Conservation (phyloP, 768 basidiomycete species). For the Clavaria fumosa region DNA sequence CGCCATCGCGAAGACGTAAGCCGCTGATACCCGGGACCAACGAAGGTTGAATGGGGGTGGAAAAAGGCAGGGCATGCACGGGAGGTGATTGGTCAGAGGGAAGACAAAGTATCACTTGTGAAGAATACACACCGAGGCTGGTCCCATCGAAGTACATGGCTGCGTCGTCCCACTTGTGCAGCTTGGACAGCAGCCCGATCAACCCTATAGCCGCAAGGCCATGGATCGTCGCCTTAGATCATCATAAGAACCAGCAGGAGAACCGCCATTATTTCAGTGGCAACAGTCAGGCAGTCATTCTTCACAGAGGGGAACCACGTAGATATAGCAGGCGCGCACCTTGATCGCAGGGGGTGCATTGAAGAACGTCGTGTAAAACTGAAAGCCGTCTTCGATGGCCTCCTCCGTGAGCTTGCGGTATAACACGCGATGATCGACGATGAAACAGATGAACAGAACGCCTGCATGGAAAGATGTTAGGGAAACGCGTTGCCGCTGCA, state of each 20-base stretch:
- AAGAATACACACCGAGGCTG: conserved; percentile 51
- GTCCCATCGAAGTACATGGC: conserved; percentile 93
- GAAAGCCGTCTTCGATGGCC: conserved; percentile 58
- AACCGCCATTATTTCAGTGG: too few relatives aligned
- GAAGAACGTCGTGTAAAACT: conserved; percentile 87
- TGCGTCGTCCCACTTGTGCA: conserved; percentile 81
- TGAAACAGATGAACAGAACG: conserved; percentile 71
- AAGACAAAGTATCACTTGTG: conserved; percentile 1
- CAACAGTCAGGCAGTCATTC: conserved; percentile 2
- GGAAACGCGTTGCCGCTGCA: conserved; percentile 7
- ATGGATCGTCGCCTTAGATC: conserved; percentile 87
- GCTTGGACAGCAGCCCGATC: conserved; percentile 58
- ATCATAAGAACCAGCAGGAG: too few relatives aligned
- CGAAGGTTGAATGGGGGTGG: too few relatives aligned
- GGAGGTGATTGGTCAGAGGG: too few relatives aligned
- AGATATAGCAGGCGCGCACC: conserved; percentile 27
- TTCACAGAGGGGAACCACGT: not conserved
- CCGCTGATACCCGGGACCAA: conserved; percentile 26
- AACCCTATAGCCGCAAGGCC: conserved; percentile 70
- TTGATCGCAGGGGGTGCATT: conserved; percentile 90
- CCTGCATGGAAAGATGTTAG: conserved; percentile 27
- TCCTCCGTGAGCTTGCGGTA: conserved; percentile 53
- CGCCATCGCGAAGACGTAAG: conserved; percentile 59
- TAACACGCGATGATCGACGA: conserved; percentile 76
- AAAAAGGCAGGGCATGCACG: too few relatives aligned